Evolutionary conservation across 768 basidiomycete species (phyloP).

Genomic region (Pholiota molesta): DNA sequence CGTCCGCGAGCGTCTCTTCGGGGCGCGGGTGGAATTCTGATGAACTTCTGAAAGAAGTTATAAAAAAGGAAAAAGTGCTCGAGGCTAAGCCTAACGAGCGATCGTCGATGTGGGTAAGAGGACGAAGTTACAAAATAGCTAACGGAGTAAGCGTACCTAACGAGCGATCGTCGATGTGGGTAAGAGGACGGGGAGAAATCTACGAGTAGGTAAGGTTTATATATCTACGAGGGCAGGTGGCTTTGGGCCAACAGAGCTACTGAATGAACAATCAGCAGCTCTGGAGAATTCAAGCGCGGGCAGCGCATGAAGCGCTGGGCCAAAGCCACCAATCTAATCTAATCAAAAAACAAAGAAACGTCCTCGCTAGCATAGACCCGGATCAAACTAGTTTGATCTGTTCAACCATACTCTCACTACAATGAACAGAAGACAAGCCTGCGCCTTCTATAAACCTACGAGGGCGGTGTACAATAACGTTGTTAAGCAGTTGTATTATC

Average conservation of each 20-base stretch:
- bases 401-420: conserved; percentile 2
- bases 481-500: conserved; percentile 13
- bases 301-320: not conserved
- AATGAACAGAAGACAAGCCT: conserved; percentile 16
- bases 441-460: conserved; percentile 20
- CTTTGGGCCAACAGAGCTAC: too few relatives aligned
- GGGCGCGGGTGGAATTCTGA: too few relatives aligned
- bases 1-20: too few relatives aligned
- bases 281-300: not conserved
- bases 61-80: not conserved
- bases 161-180: too few relatives aligned
- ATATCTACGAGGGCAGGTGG: not conserved
- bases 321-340: not conserved
- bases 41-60: too few relatives aligned
- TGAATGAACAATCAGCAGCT: not conserved
- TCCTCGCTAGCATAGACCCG: not conserved
- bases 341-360: not conserved
- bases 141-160: too few relatives aligned
- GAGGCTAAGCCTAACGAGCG: not conserved
- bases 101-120: not conserved
- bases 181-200: too few relatives aligned
- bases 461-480: conserved; percentile 18
- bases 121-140: too few relatives aligned
- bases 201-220: not conserved
- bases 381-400: not conserved